Evolutionary conservation across 1,139 yeast species (phyloP), one percentile per base, ranked within the genome.

Genomic region (Blastobotrys aristatus): DNA sequence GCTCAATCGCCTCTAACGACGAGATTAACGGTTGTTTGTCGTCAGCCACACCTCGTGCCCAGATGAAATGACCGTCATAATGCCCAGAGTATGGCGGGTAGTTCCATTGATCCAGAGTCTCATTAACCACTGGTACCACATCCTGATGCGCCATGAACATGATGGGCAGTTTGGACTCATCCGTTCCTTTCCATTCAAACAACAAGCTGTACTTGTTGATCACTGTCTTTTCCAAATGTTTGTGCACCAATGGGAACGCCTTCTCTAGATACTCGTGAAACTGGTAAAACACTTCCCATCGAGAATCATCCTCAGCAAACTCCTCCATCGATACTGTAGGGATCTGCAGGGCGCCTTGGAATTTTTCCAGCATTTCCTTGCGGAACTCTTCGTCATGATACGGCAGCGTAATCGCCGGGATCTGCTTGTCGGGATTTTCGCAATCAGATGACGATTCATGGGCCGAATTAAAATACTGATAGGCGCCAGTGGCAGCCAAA

Each of bases 61-160:
- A 79, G 3, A 83, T 63, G 46, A 46, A 53, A 36, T 57, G 57
- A 32, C 84, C 85, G 57, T 84, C 95, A 59, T 70, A 84, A 58
- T 75, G 73, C 2, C 85, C 95, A 6, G 73, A 73, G 52, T 79
- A 84, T 20, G 95, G 95, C 10, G 82, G 81, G 57, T 79, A 74
- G 2, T 70, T 73, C 95, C 95, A 86, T 43, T 74, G 69, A 33
- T 63, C 70, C 36, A 74, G 61, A n/a, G 87, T 76, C 20, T 71
- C 80, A 22, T 66, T 62, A 57, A 79, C 82, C 13, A 85, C 84
- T 0, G 95, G 95, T 11, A 87, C 95, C 3, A 83, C 86, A 60
- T 86, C 95, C 61, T 81, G 87, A 63, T 87, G 96, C 2, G 92
- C 89, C 65, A 82, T 76, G 37, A 85, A 68, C 63, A 86, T 61